Conservation (phyloP, 257 asterid genomes). For the Solanum chmielewskii region DNA sequence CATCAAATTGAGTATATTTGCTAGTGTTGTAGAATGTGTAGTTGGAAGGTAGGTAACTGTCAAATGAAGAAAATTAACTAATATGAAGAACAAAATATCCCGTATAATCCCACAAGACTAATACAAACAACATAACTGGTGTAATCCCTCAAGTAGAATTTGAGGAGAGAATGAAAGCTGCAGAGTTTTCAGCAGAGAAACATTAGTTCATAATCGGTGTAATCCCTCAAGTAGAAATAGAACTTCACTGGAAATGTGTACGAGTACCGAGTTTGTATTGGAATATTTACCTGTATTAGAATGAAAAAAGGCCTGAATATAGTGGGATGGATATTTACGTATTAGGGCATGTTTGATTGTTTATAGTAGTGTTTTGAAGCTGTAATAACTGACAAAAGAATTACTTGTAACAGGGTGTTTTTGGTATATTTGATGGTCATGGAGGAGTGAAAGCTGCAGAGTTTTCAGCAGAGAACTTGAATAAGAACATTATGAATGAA, state of each 20-base stretch:
- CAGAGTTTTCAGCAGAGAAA: too few species aligned
- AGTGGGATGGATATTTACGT: neutral
- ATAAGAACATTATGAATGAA: conserved; percentile 36
- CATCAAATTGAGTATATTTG: neutral
- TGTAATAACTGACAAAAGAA: neutral
- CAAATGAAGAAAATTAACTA: neutral
- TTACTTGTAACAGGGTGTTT: conserved; percentile 33
- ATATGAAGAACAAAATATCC: neutral
- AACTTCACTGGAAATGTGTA: neutral
- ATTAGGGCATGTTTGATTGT: neutral
- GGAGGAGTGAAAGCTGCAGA: conserved; percentile 77
- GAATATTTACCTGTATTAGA: neutral
- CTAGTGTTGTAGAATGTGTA: neutral
- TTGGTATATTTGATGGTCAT: conserved; percentile 77
- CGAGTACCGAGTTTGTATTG: neutral
- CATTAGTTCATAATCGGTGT: neutral
- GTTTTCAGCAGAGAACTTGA: conserved; percentile 46
- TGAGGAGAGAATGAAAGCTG: neutral
- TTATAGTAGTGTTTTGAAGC: neutral
- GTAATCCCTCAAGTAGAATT: neutral
- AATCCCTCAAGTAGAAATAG: neutral
- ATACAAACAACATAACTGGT: neutral
- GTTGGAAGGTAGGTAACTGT: neutral
- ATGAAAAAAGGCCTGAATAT: neutral
- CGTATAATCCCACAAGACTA: neutral